Evolutionary conservation across 2,329 filamentous ascomycete species (phyloP).

Genomic region (Trichoderma sp.): DNA sequence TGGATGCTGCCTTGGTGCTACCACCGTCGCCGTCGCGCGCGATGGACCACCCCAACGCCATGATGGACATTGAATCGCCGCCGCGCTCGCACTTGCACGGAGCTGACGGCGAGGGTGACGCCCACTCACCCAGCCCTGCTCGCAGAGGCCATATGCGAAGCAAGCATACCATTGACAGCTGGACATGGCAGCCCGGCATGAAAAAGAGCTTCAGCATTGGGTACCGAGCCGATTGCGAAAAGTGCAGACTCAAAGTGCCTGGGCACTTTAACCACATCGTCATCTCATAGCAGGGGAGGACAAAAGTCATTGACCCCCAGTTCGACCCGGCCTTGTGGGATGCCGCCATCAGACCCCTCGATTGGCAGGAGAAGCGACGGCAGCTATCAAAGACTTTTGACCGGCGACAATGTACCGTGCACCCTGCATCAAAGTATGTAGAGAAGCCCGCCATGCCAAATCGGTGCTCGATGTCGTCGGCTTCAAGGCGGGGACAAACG

Average conservation of each 20-base stretch:
- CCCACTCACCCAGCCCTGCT: slow-evolving; percentile 49
- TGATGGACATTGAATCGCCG: slow-evolving; percentile 41
- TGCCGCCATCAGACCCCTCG: slow-evolving; percentile 32
- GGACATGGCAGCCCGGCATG: slow-evolving; percentile 63
- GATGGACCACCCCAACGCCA: slow-evolving; percentile 44
- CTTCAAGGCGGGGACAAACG: background rate
- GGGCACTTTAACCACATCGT: slow-evolving; percentile 83
- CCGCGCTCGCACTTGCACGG: slow-evolving; percentile 26
- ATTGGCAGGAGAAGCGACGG: slow-evolving; percentile 29
- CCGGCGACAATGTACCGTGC: background rate
- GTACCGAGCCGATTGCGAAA: slow-evolving; percentile 75
- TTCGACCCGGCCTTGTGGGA: slow-evolving; percentile 32
- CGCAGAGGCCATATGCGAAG: slow-evolving; percentile 60
- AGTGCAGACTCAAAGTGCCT: slow-evolving; percentile 72
- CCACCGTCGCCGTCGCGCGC: slow-evolving; percentile 38
- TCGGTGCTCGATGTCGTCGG: background rate
- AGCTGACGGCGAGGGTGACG: slow-evolving; percentile 40
- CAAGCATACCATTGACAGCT: slow-evolving; percentile 61
- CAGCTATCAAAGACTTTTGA: slow-evolving; percentile 10
- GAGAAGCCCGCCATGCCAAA: background rate
- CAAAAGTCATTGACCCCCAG: slow-evolving; percentile 33
- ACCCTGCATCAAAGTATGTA: background rate
- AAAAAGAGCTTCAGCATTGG: slow-evolving; percentile 77
- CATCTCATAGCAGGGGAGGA: slow-evolving; percentile 53
- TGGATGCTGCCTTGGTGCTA: slow-evolving; percentile 26